Conservation (phyloP, 2,329 filamentous ascomycete genomes). For the Hypoxylon rubiginosum region DNA sequence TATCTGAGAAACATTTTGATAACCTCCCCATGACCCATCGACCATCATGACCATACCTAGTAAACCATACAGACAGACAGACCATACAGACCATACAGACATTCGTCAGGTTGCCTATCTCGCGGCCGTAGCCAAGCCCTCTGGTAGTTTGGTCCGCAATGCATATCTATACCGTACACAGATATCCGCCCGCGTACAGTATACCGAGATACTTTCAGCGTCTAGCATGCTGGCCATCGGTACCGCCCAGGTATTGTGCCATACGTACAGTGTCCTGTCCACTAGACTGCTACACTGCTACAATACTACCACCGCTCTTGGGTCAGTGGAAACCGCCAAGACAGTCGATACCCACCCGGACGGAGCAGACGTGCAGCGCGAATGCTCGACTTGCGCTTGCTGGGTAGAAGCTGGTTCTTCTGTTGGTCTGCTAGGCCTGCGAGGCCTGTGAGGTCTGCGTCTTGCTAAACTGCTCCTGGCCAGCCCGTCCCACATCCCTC, state of each 20-base stretch:
- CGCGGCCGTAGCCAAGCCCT: slow-evolving; percentile 27
- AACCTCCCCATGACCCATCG: slow-evolving; percentile 13
- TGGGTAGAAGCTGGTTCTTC: slow-evolving; percentile 25
- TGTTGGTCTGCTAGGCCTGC: slow-evolving; percentile 15
- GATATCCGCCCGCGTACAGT: slow-evolving; percentile 28
- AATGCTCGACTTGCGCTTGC: slow-evolving; percentile 12
- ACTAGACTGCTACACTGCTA: slow-evolving; percentile 25
- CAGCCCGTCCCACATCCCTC: slow-evolving; percentile 30
- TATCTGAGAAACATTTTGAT: slow-evolving; percentile 10
- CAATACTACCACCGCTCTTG: slow-evolving; percentile 8
- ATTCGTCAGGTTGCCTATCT: slow-evolving; percentile 19
- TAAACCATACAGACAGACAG: too few species aligned
- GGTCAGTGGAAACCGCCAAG: slow-evolving; percentile 40
- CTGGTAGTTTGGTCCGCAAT: slow-evolving; percentile 28
- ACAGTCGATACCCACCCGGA: slow-evolving; percentile 40
- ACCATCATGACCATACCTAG: not conserved
- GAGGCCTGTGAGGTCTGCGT: not conserved
- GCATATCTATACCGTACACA: slow-evolving; percentile 21
- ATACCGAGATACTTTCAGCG: slow-evolving; percentile 32
- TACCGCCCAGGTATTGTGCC: not conserved
- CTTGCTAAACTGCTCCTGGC: slow-evolving; percentile 10
- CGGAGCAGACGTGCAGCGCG: slow-evolving; percentile 30
- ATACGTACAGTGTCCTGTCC: slow-evolving; percentile 19
- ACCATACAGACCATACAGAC: slow-evolving; percentile 5
- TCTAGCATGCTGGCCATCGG: slow-evolving; percentile 3